These are phyloP conservation scores for Adansonia grandidieri DNA, from an alignment of 441 rosid genomes.

Conservation along the genomic window DNA sequence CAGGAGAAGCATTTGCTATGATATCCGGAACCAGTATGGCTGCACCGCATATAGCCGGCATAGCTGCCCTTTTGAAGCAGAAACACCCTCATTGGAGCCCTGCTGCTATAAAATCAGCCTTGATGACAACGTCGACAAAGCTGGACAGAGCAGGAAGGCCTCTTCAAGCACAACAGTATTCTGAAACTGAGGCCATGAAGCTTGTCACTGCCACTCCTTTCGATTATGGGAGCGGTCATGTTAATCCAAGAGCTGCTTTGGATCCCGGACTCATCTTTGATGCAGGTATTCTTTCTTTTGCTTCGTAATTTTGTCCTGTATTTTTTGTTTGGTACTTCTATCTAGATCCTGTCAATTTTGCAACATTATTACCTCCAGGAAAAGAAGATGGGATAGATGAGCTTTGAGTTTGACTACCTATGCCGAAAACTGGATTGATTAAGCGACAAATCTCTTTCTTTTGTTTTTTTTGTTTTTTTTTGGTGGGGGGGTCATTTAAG, in stretches of 20 bases:
- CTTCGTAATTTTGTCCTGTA: background rate
- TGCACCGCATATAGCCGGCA: conserved; percentile 98
- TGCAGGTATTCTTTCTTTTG: conserved; percentile 60
- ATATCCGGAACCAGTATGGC: conserved; percentile 99
- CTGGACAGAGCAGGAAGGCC: conserved; percentile 90
- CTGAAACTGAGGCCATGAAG: conserved; percentile 78
- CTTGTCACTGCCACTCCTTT: conserved; percentile 87
- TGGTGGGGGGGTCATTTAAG: background rate
- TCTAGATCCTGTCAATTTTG: background rate
- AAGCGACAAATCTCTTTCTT: background rate
- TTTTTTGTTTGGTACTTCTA: conserved; percentile 3
- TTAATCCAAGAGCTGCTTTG: conserved; percentile 88
- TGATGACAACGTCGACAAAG: conserved; percentile 86
- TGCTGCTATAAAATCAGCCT: conserved; percentile 92
- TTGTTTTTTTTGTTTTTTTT: too few species aligned
- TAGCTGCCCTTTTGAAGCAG: conserved; percentile 97
- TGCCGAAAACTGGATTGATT: background rate
- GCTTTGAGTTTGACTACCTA: background rate
- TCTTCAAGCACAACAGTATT: conserved; percentile 86
- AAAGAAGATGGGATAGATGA: background rate
- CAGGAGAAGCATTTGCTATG: conserved; percentile 97
- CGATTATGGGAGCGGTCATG: conserved; percentile 97
- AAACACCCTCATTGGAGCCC: conserved; percentile 96
- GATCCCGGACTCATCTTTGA: conserved; percentile 96
- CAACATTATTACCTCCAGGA: background rate